phyloP scores from a whole-genome alignment of 2,329 filamentous ascomycete genomes.

The Alternaria angustiovoidea region DNA sequence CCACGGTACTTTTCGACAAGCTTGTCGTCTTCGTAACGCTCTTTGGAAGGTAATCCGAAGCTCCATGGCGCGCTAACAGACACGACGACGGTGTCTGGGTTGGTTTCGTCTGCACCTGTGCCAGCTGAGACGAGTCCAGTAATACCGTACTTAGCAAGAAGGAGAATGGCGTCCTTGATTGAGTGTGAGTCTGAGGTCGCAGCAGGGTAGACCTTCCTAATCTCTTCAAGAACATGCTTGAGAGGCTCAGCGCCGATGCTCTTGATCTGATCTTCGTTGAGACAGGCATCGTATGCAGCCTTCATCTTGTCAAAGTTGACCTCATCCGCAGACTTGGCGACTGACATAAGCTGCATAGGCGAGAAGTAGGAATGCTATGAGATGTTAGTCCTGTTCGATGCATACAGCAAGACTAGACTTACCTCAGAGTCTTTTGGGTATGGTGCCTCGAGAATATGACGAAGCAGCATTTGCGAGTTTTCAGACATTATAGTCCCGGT shows the following conservation, averaged over 20 bases:
- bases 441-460: slow-evolving; percentile 69
- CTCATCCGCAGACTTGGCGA: slow-evolving; percentile 60
- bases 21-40: slow-evolving; percentile 45
- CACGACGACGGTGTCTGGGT: slow-evolving; percentile 62
- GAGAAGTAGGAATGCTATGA: slow-evolving; percentile 61
- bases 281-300: slow-evolving; percentile 70
- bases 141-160: slow-evolving; percentile 58
- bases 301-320: slow-evolving; percentile 73
- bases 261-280: slow-evolving; percentile 67
- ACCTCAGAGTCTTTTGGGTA: slow-evolving; percentile 53
- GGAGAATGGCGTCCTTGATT: slow-evolving; percentile 57
- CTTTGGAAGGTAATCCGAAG: slow-evolving; percentile 53
- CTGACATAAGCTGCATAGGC: slow-evolving; percentile 40
- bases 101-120: slow-evolving; percentile 58
- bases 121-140: slow-evolving; percentile 37
- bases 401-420: not conserved
- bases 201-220: slow-evolving; percentile 47
- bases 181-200: slow-evolving; percentile 12
- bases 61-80: slow-evolving; percentile 60
- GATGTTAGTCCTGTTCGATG: not conserved
- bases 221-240: slow-evolving; percentile 61
- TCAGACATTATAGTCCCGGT: slow-evolving; percentile 69
- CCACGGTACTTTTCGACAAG: slow-evolving; percentile 42
- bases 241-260: slow-evolving; percentile 65
- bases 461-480: slow-evolving; percentile 65